A percentile compares a stretch with the other conserved stretches of the same genome.
Conservation (phyloP, 495 filamentous ascomycete genomes). For the Cenococcum geophilum region DNA sequence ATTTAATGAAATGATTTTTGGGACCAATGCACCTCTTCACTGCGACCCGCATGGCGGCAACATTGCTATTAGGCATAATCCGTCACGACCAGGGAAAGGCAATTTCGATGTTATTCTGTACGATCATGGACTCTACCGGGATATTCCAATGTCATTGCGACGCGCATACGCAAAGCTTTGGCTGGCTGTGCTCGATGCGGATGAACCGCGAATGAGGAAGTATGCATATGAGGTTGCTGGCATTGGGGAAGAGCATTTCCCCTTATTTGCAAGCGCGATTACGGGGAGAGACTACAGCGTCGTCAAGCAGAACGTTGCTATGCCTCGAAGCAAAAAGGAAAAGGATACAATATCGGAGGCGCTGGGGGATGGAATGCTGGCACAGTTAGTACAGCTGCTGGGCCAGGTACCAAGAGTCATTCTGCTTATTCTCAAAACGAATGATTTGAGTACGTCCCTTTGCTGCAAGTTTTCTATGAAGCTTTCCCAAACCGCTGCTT, state of each 20-base stretch:
- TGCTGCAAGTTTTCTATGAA: background rate
- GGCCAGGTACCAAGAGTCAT: conserved; percentile 87
- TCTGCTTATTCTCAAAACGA: conserved; percentile 93
- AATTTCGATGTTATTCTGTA: conserved; percentile 99
- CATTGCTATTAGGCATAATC: conserved; percentile 79
- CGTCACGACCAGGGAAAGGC: conserved; percentile 46
- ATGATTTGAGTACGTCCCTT: conserved; percentile 70
- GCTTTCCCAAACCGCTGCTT: background rate
- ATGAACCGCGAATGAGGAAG: conserved; percentile 75
- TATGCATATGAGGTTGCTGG: conserved; percentile 86
- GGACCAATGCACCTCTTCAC: conserved; percentile 79
- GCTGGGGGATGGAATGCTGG: conserved; percentile 79
- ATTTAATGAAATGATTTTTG: conserved; percentile 99
- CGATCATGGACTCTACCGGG: conserved; percentile 94
- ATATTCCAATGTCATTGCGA: conserved; percentile 71
- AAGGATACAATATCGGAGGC: conserved; percentile 75
- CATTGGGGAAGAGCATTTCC: conserved; percentile 86
- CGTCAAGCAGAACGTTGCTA: conserved; percentile 55
- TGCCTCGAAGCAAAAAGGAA: conserved; percentile 61
- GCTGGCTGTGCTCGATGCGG: conserved; percentile 87
- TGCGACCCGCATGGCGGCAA: conserved; percentile 98
- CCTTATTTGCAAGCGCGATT: conserved; percentile 91
- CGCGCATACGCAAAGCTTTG: conserved; percentile 94
- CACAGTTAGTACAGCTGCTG: conserved; percentile 79
- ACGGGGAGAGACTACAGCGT: conserved; percentile 86